Base-by-base conservation (phyloP, 225 moss, liverwort and hornwort genomes). In the Sphagnum tenellum region DNA sequence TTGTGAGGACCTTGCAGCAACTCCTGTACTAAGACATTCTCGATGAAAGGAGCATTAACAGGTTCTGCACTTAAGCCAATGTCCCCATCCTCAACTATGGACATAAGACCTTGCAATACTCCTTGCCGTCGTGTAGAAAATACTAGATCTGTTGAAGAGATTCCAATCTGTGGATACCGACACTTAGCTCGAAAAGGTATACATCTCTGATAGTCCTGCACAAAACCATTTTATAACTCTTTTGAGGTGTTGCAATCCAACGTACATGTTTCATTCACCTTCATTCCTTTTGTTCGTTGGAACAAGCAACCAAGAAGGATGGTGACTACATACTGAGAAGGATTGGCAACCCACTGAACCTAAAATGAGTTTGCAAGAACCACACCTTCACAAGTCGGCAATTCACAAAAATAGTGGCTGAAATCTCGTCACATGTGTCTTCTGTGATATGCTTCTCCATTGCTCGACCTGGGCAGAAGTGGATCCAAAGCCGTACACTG, bases 401-500 rank as follows among this genome's bases (percentile, higher is more conserved):
- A 57, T 94, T 94, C 47, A 94, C 76, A 68, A 78, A 88, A 60
- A 94, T 79, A 45, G 77, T 90, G 55, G 86, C 93, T 63, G 77
- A 70, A 66, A 90, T 78, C 69, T 88, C 78, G 67, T 90, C 88
- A 68, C 78, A 86, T 3, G 77, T 86, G 45, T 86, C 86, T 70
- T 90, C 93, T 61, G 80, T 73, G 50, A 90, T 80, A 13, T 88
- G 82, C 49, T 79, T 81, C 67, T 82, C 86, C 61, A 78, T 88
- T 10, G 82, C 75, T 49, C 82, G 73, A 74, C 86, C 88, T 50
- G 88, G 91, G 59, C 93, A 94, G 64, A 94, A 94, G 79, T 94
- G 88, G 66, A 94, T 90, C 93, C 93, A 94, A 64, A 94, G 80
- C 52, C 90, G 82, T 44, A 88, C 77, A 66, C 93, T 94, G 90